Base-by-base conservation (phyloP, 129 eudicot species). In the Ambrosia trifida region DNA sequence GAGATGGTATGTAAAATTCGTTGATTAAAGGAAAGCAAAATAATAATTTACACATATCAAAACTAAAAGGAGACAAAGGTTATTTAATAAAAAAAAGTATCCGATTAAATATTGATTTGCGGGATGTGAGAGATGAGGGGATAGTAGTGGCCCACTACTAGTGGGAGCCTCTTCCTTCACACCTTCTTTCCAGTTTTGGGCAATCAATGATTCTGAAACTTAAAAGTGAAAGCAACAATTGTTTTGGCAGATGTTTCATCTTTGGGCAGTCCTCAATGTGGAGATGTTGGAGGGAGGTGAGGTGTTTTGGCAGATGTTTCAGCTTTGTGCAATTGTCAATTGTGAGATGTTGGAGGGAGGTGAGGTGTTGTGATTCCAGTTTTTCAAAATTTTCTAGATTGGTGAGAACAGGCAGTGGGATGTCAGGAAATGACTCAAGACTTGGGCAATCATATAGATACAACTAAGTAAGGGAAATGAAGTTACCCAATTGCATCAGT, bases 171-270 rank as follows among this genome's bases (percentile, higher is more conserved):
- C 18, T 58, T 24, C 35, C 62, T 10, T 56, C 3, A 24, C 62
- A 56, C n/a, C 62, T 56, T 58, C 4, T 1, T 11, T 5, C 12
- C 9, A 58, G 40, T 3, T 24, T 24, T 24, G 28, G 7, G 66
- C 32, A 0, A n/a, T n/a, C n/a, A n/a, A n/a, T n/a, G n/a, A n/a
- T n/a, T n/a, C 0, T 0, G 41, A 79, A 61, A 0, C 30, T 16
- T 12, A 68, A 11, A 28, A 79, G 74, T 5, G 64, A 30, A 69
- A 73, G 56, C 45, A 79, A 17, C 66, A 41, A 60, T 11, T 24
- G 28, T 24, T 24, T 24, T 24, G 28, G 28, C 28, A 24, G 1
- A 24, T 24, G 28, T 13, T 0, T 49, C 10, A 65, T 18, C 79
- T 49, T 68, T 4, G 43, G 43, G 8, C 43, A 36, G 0, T 8